A percentile compares a stretch with the other conserved stretches of the same genome.
Conservation (phyloP, 306 rosid genomes). For the Acacia melanoxylon region DNA sequence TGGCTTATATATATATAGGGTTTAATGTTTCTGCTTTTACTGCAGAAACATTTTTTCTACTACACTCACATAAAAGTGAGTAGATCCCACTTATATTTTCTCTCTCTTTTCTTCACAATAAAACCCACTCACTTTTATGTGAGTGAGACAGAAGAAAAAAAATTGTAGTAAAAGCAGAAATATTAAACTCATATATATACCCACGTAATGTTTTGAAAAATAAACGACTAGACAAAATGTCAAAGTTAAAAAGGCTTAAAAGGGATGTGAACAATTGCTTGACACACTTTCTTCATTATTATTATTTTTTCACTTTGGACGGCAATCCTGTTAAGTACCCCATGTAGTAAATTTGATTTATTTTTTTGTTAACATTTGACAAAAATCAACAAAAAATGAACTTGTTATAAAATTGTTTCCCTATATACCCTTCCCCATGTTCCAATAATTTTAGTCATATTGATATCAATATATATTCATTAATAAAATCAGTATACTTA, state of each 20-base stretch:
- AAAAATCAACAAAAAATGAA: neutral
- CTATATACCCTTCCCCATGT: neutral
- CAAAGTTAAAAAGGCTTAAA: neutral
- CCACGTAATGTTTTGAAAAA: neutral
- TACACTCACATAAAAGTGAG: too few relatives aligned
- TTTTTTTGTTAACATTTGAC: neutral
- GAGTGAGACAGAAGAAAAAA: too few relatives aligned
- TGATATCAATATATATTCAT: too few relatives aligned
- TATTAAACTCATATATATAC: neutral
- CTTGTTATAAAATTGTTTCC: neutral
- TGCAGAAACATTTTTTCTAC: too few relatives aligned
- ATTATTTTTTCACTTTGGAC: neutral
- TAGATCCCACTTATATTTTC: too few relatives aligned
- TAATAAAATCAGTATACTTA: neutral
- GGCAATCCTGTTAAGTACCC: neutral
- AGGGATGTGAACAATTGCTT: neutral
- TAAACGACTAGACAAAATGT: neutral
- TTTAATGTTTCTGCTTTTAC: too few relatives aligned
- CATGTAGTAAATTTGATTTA: neutral
- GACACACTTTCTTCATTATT: neutral
- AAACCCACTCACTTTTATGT: too few relatives aligned
- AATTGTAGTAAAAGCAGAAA: too few relatives aligned
- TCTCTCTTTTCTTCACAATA: too few relatives aligned
- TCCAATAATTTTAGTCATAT: neutral
- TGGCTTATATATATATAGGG: too few relatives aligned